phyloP scores from a whole-genome alignment of 1,284 basidiomycete species.

The Fereydounia khargensis region DNA sequence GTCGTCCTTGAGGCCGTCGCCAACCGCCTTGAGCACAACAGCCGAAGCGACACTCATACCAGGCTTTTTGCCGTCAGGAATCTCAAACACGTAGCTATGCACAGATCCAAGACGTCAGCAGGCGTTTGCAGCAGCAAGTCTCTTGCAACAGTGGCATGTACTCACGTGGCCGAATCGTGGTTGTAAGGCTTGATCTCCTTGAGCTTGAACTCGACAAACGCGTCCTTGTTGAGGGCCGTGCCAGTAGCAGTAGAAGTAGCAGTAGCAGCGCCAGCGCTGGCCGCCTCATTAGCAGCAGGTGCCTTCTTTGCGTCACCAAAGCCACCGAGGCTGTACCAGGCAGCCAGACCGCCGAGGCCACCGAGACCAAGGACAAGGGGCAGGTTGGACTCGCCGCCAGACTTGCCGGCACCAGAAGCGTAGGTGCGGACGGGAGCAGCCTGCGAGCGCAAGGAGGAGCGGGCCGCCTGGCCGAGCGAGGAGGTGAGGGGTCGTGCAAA shows the following conservation, averaged over 20 bases:
- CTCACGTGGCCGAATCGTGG: conserved; percentile 74
- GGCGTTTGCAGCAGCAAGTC: neutral
- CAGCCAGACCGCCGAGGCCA: conserved; percentile 51
- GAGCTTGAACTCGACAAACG: conserved; percentile 76
- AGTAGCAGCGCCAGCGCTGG: too few species aligned
- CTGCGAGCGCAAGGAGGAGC: conserved; percentile 28
- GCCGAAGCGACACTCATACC: conserved; percentile 70
- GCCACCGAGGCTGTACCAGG: conserved; percentile 49
- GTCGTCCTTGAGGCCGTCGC: conserved; percentile 63
- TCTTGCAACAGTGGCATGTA: too few species aligned
- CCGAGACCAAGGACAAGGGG: conserved; percentile 46
- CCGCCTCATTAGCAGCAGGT: conserved; percentile 20
- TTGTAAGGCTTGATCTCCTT: conserved; percentile 85
- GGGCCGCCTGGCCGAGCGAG: conserved; percentile 30
- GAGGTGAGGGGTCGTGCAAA: conserved; percentile 35
- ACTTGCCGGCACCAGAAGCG: conserved; percentile 34
- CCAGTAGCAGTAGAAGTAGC: conserved; percentile 6
- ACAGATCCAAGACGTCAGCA: too few species aligned
- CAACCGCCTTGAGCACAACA: conserved; percentile 61
- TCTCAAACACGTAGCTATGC: conserved; percentile 72
- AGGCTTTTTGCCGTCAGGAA: conserved; percentile 77
- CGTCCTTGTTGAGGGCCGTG: conserved; percentile 61
- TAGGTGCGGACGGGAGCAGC: conserved; percentile 19
- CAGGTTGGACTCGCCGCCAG: conserved; percentile 34
- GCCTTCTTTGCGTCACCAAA: conserved; percentile 40